Evolutionary conservation across 441 rosid species (phyloP), one percentile per base, ranked within the genome.

Genomic region (Geranium incanum): DNA sequence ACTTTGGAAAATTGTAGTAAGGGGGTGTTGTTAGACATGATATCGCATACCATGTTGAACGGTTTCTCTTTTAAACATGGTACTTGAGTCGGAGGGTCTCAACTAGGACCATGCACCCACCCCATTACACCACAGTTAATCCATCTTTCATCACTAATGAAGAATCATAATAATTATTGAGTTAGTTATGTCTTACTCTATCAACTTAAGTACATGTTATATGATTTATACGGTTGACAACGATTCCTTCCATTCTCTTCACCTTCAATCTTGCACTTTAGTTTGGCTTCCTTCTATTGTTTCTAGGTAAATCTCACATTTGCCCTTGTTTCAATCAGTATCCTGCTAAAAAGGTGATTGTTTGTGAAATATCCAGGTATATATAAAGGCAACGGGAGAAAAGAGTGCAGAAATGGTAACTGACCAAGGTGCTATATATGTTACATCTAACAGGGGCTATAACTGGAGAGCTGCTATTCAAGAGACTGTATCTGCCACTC

Each of bases 341-440:
- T 60, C 21, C 5, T 19, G 6, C 38, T 43, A 43, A 43, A 16
- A 66, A 1, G 21, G n/a, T 67, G 72, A 38, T 41, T 75, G 16
- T 6, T 65, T 70, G 55, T 2, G 38, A 59, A 71, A 21, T 60
- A 13, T 78, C 76, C 76, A 94, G 98, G 97, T 94, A 16, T 94
- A 83, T 78, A 91, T 94, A 75, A 85, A 94, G 85, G 96, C 95
- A 37, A 91, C 95, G 41, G 92, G 88, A 55, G 96, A 94, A 9
- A 86, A 94, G 83, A 90, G 95, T 75, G 97, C 97, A 37, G 97
- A 94, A 81, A 89, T 94, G 97, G 97, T 91, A 66, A 94, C 97
- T 0, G 96, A 94, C 75, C 78, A 94, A 84, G 98, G 98, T 77
- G 97, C 98, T 69, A 94, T 91, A 33, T 94, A 91, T 82, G 71